Percentiles rank a stretch among this genome's conserved stretches.
Conservation (phyloP, 2,329 filamentous ascomycete species). For the Epichloe glyceriae region DNA sequence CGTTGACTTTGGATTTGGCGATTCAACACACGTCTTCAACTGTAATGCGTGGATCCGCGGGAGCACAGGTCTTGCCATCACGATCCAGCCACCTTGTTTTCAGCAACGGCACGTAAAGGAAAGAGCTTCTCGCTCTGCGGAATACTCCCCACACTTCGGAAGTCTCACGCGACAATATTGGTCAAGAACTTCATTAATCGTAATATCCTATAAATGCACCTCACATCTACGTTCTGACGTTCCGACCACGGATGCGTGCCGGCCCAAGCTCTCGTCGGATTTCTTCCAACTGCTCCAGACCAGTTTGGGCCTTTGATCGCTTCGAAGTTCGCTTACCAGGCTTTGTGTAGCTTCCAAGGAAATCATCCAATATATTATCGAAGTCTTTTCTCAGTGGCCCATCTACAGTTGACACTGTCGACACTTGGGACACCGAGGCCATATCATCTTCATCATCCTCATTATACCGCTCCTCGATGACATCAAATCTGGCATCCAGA, state of each 20-base stretch:
- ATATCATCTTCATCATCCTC: conserved; percentile 36
- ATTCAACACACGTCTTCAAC: too few species aligned
- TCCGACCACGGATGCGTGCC: conserved; percentile 41
- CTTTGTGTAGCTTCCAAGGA: conserved; percentile 62
- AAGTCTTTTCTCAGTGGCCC: conserved; percentile 67
- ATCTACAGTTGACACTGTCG: conserved; percentile 51
- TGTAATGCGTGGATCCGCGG: too few species aligned
- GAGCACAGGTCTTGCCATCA: too few species aligned
- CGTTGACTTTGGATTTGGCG: too few species aligned
- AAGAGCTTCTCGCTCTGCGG: too few species aligned
- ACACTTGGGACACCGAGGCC: conserved; percentile 46
- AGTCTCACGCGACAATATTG: background rate
- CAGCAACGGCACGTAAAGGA: background rate
- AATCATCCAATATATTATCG: conserved; percentile 84
- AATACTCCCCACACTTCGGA: background rate
- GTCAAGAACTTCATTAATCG: conserved; percentile 2
- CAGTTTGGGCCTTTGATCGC: conserved; percentile 67
- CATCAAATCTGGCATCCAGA: conserved; percentile 84
- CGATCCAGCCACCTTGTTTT: background rate
- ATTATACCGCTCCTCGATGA: conserved; percentile 66
- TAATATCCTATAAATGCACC: background rate
- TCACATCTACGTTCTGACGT: conserved; percentile 1
- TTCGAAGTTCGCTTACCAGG: conserved; percentile 63
- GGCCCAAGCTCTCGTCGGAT: conserved; percentile 70
- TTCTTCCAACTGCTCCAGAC: conserved; percentile 83